Evolutionary conservation across 495 filamentous ascomycete genomes (phyloP), one percentile per base, ranked within the genome.

Genomic region (Aspergillus baeticus): DNA sequence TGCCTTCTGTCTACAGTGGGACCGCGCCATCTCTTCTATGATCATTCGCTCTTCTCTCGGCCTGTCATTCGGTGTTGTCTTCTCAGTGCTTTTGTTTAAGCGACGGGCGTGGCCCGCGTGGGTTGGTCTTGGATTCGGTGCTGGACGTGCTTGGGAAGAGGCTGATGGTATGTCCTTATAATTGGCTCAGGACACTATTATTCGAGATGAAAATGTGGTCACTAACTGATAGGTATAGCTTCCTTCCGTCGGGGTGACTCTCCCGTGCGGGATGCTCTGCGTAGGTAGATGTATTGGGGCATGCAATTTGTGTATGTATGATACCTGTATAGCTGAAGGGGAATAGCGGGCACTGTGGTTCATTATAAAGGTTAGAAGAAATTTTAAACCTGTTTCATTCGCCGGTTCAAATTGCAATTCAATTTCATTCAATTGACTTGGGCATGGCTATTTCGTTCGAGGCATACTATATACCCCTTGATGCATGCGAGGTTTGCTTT

Each of bases 41-140:
- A 82, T 98, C 66, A 92, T 98, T 77, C 92, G 94, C 71, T 96
- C 92, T 53, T 85, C 88, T 45, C 84, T 99, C 69, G 94, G 94
- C 63, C 85, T 96, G 62, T 89, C 87, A 53, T 97, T 98, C 76
- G 94, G 94, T 74, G 87, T 98, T 71, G 88, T 98, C 72, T 98
- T 99, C 81, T 97, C 92, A 43, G 92, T 99, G 29, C 86, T 99
- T 44, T 75, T 99, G 22, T 99, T 99, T 84, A 96, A 95, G 81
- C 86, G 94, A 69, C 85, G 94, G 72, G 90, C 93, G 61, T 99
- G 94, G 89, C 94, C 94, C 46, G 95, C 89, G 22, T 92, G 86
- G 72, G 84, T 95, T 62, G 94, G 94, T 51, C 79, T 91, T 41
- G 94, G 94, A 39, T 97, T 99, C 69, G 94, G 94, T 66, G 91